phyloP scores from a whole-genome alignment of 768 basidiomycete species.

The Tulasnella calospora region DNA sequence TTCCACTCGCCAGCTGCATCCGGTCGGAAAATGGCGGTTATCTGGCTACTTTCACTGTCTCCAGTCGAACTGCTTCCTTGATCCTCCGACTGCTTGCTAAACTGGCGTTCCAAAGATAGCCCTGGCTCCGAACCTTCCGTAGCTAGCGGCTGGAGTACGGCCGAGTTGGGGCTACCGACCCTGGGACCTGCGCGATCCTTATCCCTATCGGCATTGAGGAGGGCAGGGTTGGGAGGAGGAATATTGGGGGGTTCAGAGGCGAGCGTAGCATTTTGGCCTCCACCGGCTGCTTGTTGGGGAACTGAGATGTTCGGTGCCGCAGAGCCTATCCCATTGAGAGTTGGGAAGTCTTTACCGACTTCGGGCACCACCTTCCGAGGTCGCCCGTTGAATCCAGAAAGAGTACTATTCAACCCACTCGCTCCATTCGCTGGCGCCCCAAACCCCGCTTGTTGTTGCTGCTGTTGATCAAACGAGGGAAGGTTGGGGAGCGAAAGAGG shows the following conservation, averaged over 20 bases:
- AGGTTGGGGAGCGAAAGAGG: conserved; percentile 25
- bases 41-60: conserved; percentile 46
- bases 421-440: conserved; percentile 14
- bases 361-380: conserved; percentile 79
- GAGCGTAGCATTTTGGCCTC: conserved; percentile 10
- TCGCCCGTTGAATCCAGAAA: conserved; percentile 68
- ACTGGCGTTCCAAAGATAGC: neutral
- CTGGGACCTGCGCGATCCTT: conserved; percentile 26
- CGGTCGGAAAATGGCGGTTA: conserved; percentile 83
- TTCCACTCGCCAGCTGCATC: conserved; percentile 84
- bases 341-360: conserved; percentile 56
- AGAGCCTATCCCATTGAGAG: conserved; percentile 53
- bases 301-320: conserved; percentile 41
- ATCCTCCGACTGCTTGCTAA: conserved; percentile 13
- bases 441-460: conserved; percentile 21
- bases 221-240: conserved; percentile 16
- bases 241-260: neutral
- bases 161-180: neutral
- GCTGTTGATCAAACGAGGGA: conserved; percentile 23
- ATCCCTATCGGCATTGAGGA: conserved; percentile 15
- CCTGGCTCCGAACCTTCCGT: neutral
- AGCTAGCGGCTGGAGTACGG: neutral
- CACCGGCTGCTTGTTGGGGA: conserved; percentile 29
- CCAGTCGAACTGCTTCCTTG: neutral
- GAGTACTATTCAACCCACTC: conserved; percentile 55